Evolutionary conservation across 371 early-diverging fungal species (phyloP), one percentile per base, ranked within the genome.

Genomic region (Homolaphlyctis polyrhiza): DNA sequence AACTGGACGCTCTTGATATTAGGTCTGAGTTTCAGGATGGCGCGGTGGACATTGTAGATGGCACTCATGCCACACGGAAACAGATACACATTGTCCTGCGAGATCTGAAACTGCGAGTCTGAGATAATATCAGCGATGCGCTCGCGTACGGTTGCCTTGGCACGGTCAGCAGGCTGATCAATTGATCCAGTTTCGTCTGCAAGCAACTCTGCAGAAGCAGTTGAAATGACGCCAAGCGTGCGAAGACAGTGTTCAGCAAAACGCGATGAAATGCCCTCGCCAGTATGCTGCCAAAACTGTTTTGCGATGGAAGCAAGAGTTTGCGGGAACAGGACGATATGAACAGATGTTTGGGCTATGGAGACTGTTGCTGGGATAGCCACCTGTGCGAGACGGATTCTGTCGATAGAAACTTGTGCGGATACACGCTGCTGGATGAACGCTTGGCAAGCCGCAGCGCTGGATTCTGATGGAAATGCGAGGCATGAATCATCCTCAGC

Each of bases 201-300:
- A 16, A 52, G 27, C 6, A 51, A 54, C 35, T 32, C 51, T 34
- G 61, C 54, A 58, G 63, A 68, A 2, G 63, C 64, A 47, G 49
- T 50, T 58, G 29, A 28, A 65, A 85, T 83, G 25, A 77, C 72
- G 29, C 80, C 85, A 62, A 91, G 68, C 23, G 91, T 72, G 35
- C 82, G 71, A 60, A 96, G 71, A 64, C 89, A 88, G 61, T 89
- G 85, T 39, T 90, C 88, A 0, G 97, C 97, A 72, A 89, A 82
- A 34, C 97, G 88, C 0, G 93, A 91, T 0, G 91, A 86, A 39
- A 97, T 83, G 57, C 88, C 91, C 45, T 91, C 91, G 27, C 97
- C 97, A 1, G 92, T 71, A 70, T 95, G 96, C 73, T 96, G 96
- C 97, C 97, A 97, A 64, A 86, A 95, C 74, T 85, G 87, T 66